These are phyloP conservation scores for Leishmania braziliensis DNA, from an alignment of 208 protist genomes.

Conservation along the genomic window DNA sequence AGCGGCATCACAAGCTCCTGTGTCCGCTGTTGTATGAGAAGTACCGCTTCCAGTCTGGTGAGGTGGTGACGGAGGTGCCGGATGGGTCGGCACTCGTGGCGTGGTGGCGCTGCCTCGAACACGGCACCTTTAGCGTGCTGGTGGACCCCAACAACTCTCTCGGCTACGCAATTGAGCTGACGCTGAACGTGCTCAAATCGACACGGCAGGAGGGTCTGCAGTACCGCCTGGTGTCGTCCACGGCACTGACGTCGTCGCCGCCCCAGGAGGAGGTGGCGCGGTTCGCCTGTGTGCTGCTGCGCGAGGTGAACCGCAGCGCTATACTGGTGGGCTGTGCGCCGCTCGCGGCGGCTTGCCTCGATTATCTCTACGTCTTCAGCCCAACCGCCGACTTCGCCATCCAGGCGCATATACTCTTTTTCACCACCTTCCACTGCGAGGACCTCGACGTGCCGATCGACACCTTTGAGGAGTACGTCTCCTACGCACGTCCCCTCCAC, in stretches of 20 bases:
- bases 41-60: constrained; percentile 67
- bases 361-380: constrained; percentile 84
- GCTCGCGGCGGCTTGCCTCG: constrained; percentile 82
- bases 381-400: constrained; percentile 66
- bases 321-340: constrained; percentile 76
- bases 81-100: constrained; percentile 71
- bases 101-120: constrained; percentile 81
- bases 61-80: constrained; percentile 63
- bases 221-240: constrained; percentile 63
- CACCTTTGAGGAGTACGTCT: constrained; percentile 86
- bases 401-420: constrained; percentile 82
- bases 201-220: constrained; percentile 69
- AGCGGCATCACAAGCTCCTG: constrained; percentile 67
- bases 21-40: constrained; percentile 60
- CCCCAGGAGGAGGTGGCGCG: constrained; percentile 67
- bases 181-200: constrained; percentile 66
- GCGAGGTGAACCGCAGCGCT: constrained; percentile 79
- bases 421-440: constrained; percentile 79
- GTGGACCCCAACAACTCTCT: constrained; percentile 72
- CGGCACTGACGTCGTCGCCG: constrained; percentile 36
- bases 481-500: constrained; percentile 78
- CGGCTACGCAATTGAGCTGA: constrained; percentile 74
- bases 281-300: constrained; percentile 75
- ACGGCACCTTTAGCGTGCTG: constrained; percentile 70
- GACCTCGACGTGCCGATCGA: constrained; percentile 79